Conservation (phyloP, 2,329 filamentous ascomycete species). For the Trichoderma endophyticum region DNA sequence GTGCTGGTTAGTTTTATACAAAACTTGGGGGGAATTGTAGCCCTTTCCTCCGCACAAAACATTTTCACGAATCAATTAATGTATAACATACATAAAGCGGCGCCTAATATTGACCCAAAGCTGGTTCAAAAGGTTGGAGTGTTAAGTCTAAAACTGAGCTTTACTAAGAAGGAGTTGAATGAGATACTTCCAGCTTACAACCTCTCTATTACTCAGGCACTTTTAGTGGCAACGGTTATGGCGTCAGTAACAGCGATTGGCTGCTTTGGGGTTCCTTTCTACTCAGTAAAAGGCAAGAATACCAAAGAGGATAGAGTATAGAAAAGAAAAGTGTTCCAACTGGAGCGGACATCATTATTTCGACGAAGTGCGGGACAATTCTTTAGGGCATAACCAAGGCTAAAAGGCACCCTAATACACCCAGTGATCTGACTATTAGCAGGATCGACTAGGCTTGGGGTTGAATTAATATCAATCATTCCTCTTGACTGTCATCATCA, state of each 20-base stretch:
- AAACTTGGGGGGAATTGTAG: not conserved
- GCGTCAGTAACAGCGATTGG: not conserved
- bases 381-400: not conserved
- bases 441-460: too few relatives aligned
- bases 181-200: not conserved
- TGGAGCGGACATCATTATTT: not conserved
- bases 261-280: not conserved
- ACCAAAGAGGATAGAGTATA: not conserved
- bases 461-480: not conserved
- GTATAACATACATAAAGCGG: not conserved
- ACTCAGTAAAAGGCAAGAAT: not conserved
- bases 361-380: not conserved
- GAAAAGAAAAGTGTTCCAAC: not conserved
- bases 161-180: not conserved
- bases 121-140: not conserved
- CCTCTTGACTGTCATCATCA: not conserved
- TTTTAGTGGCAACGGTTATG: not conserved
- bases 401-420: too few relatives aligned
- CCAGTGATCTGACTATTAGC: too few relatives aligned
- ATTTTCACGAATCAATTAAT: not conserved
- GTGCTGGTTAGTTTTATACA: not conserved
- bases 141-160: not conserved
- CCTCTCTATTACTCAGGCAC: not conserved
- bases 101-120: not conserved
- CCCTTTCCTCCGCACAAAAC: not conserved